phyloP scores from a whole-genome alignment of 805 yeast species.

The Yamadazyma kitorensis region DNA sequence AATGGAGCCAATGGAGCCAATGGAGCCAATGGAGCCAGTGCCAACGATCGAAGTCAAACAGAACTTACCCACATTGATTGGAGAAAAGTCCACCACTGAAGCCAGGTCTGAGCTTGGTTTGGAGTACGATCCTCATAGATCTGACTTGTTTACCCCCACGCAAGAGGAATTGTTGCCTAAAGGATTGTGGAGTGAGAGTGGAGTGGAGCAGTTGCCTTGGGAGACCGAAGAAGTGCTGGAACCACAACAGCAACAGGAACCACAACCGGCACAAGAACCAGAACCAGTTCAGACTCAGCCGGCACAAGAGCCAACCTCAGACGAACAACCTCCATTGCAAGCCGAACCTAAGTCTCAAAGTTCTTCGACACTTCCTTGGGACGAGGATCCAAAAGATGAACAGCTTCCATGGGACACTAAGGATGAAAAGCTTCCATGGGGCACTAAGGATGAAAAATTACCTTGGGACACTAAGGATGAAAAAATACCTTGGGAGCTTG shows the following conservation, averaged over 20 bases:
- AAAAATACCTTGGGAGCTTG: constrained; percentile 10
- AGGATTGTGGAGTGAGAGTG: background rate
- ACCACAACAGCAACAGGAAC: background rate
- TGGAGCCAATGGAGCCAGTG: too few relatives aligned
- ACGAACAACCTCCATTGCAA: too few relatives aligned
- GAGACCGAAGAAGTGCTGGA: constrained; percentile 5
- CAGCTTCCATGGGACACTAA: constrained; percentile 16
- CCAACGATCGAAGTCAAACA: too few relatives aligned
- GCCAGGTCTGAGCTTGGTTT: constrained; percentile 9
- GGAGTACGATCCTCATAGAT: constrained; percentile 2
- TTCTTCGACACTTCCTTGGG: constrained; percentile 1
- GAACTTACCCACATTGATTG: constrained; percentile 12
- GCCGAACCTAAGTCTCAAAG: background rate
- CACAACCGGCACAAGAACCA: background rate
- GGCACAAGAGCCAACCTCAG: too few relatives aligned
- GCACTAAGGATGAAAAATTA: constrained; percentile 6
- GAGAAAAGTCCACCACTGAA: constrained; percentile 8
- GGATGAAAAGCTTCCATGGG: constrained; percentile 8
- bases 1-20: too few relatives aligned
- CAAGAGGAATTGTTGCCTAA: constrained; percentile 7
- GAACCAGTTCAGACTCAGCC: background rate
- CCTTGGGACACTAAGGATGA: constrained; percentile 10
- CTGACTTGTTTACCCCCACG: constrained; percentile 5
- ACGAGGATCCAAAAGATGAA: constrained; percentile 2
- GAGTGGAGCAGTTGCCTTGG: constrained; percentile 9